Evolutionary conservation across 768 basidiomycete species (phyloP), one percentile per base, ranked within the genome.

Genomic region (Crucibulum laeve): DNA sequence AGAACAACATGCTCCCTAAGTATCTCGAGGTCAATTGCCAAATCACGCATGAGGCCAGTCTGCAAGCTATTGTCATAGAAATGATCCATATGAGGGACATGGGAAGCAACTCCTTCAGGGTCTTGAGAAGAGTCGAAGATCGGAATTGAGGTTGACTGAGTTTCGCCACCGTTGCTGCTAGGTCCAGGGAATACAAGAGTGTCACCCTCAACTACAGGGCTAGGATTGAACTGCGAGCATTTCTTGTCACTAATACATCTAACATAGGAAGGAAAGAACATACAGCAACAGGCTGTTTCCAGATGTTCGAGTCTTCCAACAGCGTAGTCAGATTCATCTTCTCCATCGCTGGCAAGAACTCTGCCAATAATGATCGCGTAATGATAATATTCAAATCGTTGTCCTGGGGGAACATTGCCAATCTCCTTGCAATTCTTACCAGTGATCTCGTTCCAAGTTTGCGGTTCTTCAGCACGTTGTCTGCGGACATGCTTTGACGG

Each of bases 11-110:
- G 82, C 52, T 83, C 81, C 4, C 74, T 70, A 7, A 84, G 58
- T 7, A 82, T 44, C 57, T 82, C 81, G 21, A 83, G 47, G 52
- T 85, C 82, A 18, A 81, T 68, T 0, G 77, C 82, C 25, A 83
- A 60, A 48, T 83, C 81, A 4, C 77, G 68, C 82, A 85, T 83
- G 33, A 82, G 57, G 7, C 77, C 79, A 3, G 79, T 80, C 57
- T 85, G 82, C 43, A 83, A 53, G 47, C 79, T 80, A 49, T 85
- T 85, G 48, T 85, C 77, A 51, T 83, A 82, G 58, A 82, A 85
- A 49, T 81, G 74, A 43, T 80, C 79, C 80, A 83, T 82, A 49
- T 81, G 70, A 13, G 82, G 82, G 1, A 85, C 70, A 59, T 77
- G 74, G 2, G 79, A 79, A 1, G 70, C 69, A 8, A 65, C 70